Evolutionary conservation across 805 yeast genomes (phyloP).

Genomic region (Metschnikowia cubensis): DNA sequence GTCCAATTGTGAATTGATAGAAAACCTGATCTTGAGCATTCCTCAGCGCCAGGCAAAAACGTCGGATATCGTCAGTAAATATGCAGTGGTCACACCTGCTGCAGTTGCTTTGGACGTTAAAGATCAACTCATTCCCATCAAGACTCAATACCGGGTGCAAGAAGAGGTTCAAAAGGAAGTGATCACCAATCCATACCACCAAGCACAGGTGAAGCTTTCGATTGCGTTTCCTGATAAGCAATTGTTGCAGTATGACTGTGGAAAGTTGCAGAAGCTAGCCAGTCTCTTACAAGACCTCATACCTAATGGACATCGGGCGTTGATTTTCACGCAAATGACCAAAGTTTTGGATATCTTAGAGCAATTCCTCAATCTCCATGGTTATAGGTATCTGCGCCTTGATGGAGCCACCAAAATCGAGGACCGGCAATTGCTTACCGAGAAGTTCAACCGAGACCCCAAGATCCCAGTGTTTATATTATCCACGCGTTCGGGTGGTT

Average conservation of each 20-base stretch:
- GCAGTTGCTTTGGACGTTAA: slow-evolving; percentile 75
- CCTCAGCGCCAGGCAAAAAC: slow-evolving; percentile 30
- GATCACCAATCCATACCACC: slow-evolving; percentile 63
- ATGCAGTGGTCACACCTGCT: slow-evolving; percentile 82
- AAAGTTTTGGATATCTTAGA: slow-evolving; percentile 91
- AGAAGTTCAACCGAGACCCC: slow-evolving; percentile 82
- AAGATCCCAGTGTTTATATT: slow-evolving; percentile 86
- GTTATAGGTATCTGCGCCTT: slow-evolving; percentile 87
- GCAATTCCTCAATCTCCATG: slow-evolving; percentile 89
- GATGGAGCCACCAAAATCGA: slow-evolving; percentile 98
- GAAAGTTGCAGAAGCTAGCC: slow-evolving; percentile 87
- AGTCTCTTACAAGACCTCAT: slow-evolving; percentile 68
- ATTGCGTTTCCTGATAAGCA: slow-evolving; percentile 97
- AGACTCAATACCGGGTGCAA: slow-evolving; percentile 30
- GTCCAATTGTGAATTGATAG: not conserved
- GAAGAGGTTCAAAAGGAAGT: slow-evolving; percentile 30
- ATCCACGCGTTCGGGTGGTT: slow-evolving; percentile 96
- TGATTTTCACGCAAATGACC: slow-evolving; percentile 98
- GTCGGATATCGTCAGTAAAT: slow-evolving; percentile 60
- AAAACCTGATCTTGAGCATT: slow-evolving; percentile 22
- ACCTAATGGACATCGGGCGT: slow-evolving; percentile 86
- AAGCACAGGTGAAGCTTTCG: slow-evolving; percentile 78
- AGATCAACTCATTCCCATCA: slow-evolving; percentile 43
- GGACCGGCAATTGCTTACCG: slow-evolving; percentile 92
- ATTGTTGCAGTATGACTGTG: slow-evolving; percentile 90